Evolutionary conservation across 371 early-diverging fungal species (phyloP).

Genomic region (Mucor saturninus): DNA sequence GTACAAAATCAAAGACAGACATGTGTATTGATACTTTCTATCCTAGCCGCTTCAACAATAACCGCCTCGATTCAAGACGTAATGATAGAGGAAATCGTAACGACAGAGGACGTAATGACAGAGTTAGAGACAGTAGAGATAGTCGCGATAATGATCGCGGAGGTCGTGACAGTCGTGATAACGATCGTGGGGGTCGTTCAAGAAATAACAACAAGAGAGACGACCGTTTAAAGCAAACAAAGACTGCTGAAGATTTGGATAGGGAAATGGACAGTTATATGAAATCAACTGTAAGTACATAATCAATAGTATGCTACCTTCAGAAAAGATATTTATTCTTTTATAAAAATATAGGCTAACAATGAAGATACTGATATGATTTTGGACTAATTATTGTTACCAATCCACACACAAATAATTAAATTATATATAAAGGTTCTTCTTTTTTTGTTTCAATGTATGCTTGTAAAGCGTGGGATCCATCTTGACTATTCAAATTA

Average conservation of each 20-base stretch:
- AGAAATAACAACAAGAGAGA: constrained; percentile 15
- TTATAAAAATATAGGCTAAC: background rate
- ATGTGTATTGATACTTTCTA: constrained; percentile 1
- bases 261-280: constrained; percentile 54
- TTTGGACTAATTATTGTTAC: constrained; percentile 14
- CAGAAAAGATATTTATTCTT: background rate
- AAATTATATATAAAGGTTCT: too few species aligned
- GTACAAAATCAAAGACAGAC: background rate
- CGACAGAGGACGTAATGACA: background rate
- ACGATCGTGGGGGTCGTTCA: background rate
- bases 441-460: too few species aligned
- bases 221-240: constrained; percentile 13
- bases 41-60: constrained; percentile 13
- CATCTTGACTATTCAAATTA: too few species aligned
- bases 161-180: constrained; percentile 8
- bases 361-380: constrained; percentile 25
- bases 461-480: too few species aligned
- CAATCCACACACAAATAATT: too few species aligned
- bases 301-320: background rate
- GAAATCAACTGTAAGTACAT: constrained; percentile 27
- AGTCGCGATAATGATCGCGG: constrained; percentile 15
- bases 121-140: constrained; percentile 4
- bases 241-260: constrained; percentile 39
- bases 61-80: constrained; percentile 4
- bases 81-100: constrained; percentile 4